These are phyloP conservation scores for Botrytis squamosa DNA, from an alignment of 2,329 filamentous ascomycete genomes.

Conservation along the genomic window DNA sequence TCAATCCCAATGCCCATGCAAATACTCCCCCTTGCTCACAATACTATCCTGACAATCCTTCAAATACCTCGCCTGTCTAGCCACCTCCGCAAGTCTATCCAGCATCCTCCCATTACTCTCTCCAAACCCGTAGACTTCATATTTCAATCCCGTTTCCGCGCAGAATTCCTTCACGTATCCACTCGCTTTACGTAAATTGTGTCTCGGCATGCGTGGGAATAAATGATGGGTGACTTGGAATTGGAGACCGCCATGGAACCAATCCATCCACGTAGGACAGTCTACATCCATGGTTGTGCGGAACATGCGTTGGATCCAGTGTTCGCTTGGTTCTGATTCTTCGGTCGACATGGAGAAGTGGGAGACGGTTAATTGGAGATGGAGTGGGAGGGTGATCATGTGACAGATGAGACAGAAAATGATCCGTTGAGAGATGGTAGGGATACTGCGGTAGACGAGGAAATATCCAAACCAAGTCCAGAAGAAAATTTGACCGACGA, in stretches of 20 bases:
- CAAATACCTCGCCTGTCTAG: constrained; percentile 73
- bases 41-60: constrained; percentile 65
- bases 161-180: constrained; percentile 79
- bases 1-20: constrained; percentile 25
- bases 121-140: constrained; percentile 83
- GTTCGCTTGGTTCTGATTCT: constrained; percentile 78
- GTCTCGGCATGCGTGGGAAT: constrained; percentile 78
- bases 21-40: constrained; percentile 37
- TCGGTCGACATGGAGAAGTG: constrained; percentile 93
- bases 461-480: constrained; percentile 85
- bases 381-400: constrained; percentile 75
- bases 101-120: constrained; percentile 82
- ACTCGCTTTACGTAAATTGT: constrained; percentile 76
- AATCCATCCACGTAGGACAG: constrained; percentile 84
- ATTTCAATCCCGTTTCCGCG: constrained; percentile 76
- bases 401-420: constrained; percentile 78
- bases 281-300: constrained; percentile 93
- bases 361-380: constrained; percentile 86
- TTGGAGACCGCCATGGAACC: constrained; percentile 83
- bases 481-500: constrained; percentile 76
- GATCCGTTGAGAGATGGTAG: constrained; percentile 66
- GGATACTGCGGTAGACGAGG: constrained; percentile 70
- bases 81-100: constrained; percentile 72
- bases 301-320: constrained; percentile 86
- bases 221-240: constrained; percentile 89